Base-by-base conservation (phyloP, 2,329 filamentous ascomycete species). In the Keithomyces neogunnii region DNA sequence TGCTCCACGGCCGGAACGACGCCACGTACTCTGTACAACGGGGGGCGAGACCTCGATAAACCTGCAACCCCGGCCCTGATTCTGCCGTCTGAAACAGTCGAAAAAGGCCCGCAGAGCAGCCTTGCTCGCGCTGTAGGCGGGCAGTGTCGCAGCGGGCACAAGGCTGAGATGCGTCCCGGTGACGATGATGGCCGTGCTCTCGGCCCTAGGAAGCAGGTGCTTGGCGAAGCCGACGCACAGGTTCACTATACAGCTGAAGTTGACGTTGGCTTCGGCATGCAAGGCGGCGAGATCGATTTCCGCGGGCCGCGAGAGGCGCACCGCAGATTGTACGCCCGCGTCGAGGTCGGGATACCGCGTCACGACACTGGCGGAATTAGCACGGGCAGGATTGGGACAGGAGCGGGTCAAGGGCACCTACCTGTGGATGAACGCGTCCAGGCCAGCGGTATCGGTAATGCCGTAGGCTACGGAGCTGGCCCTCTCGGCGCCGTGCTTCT, bases 401-500 rank as follows among this genome's bases (percentile, higher is more conserved):
- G 19, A 19, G 19, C 19, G 19, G 19, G 19, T 19, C 19, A 19
- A 19, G 4, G n/a, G 28, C 49, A 5, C 40, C 39, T 19, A 53
- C 50, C 51, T 49, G 30, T 55, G 48, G n/a, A 60, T 54, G 48
- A 60, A 57, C 9, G n/a, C 49, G 28, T 60, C 57, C 2, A 60
- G 72, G 13, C 68, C 61, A 2, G 63, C 61, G 0, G 70, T 58
- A 44, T 78, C 64, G 3, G 64, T 64, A 35, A 80, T 69, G 57
- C 80, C 77, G 1, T 62, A 64, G 7, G 55, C 60, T 3, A 73
- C 59, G 1, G 58, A 61, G 11, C 62, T 65, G 29, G 73, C 69
- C 49, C 71, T 72, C 4, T 57, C 19, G 19, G 19, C 51, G 32
- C 73, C 74, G 55, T 77, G 65, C 45, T 70, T 66, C 3, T 62